phyloP scores from a whole-genome alignment of 2,329 filamentous ascomycete species.

The Pseudogymnoascus sp. region DNA sequence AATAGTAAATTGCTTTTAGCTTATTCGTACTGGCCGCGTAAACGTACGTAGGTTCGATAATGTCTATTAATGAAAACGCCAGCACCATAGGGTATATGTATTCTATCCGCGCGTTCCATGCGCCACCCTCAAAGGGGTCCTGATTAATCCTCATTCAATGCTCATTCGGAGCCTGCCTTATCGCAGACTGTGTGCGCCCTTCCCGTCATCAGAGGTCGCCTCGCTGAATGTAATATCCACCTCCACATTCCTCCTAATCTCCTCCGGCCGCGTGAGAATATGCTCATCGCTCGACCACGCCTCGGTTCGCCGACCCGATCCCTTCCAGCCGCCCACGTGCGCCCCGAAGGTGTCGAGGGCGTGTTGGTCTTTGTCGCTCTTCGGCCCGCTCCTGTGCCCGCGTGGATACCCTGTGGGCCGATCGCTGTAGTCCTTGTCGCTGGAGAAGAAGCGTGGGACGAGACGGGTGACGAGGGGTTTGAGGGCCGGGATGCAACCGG shows the following conservation, averaged over 20 bases:
- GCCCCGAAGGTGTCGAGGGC: slow-evolving; percentile 6
- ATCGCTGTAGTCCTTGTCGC: neutral
- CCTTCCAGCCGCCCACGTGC: neutral
- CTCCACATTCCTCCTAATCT: slow-evolving; percentile 9
- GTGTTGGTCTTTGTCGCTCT: neutral
- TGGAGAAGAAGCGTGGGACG: slow-evolving; percentile 7
- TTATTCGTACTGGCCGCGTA: neutral
- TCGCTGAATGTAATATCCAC: slow-evolving; percentile 10
- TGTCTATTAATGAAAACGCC: neutral
- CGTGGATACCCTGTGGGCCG: neutral
- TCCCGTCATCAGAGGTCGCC: neutral
- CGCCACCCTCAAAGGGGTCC: neutral
- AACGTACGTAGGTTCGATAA: neutral
- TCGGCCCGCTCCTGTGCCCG: neutral
- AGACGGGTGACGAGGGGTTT: slow-evolving; percentile 13
- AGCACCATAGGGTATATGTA: neutral
- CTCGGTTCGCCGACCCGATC: neutral
- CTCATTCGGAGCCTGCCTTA: neutral
- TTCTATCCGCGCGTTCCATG: neutral
- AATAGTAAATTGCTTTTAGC: neutral
- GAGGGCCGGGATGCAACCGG: slow-evolving; percentile 16
- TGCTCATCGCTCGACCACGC: slow-evolving; percentile 9
- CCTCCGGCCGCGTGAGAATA: slow-evolving; percentile 6
- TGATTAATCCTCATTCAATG: neutral
- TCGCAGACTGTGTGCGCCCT: neutral